Percentiles rank a stretch among this genome's conserved stretches.
Conservation (phyloP, 441 rosid genomes). For the Populus hybrid region DNA sequence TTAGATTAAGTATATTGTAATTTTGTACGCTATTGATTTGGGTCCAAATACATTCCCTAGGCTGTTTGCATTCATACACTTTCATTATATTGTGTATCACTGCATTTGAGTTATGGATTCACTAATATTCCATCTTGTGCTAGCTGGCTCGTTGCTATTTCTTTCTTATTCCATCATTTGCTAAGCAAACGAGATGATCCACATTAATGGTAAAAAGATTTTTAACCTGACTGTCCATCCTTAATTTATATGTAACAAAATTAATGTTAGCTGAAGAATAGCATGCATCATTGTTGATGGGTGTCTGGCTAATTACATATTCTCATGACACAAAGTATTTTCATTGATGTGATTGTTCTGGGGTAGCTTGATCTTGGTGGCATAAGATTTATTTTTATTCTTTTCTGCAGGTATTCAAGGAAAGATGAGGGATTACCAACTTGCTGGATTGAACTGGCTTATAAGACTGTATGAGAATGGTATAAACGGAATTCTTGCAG, state of each 20-base stretch:
- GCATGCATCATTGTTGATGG: not conserved
- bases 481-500: slow-evolving; percentile 97
- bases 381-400: slow-evolving; percentile 5
- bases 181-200: not conserved
- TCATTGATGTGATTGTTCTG: not conserved
- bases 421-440: slow-evolving; percentile 96
- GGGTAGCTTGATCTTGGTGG: not conserved
- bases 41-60: not conserved
- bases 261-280: not conserved
- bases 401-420: slow-evolving; percentile 81
- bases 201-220: not conserved
- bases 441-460: slow-evolving; percentile 98
- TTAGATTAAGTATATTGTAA: not conserved
- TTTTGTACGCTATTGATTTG: not conserved
- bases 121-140: not conserved
- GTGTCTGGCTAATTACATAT: not conserved
- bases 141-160: not conserved
- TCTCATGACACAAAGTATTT: not conserved
- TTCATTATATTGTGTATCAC: not conserved
- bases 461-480: slow-evolving; percentile 98
- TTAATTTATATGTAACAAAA: not conserved
- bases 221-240: not conserved
- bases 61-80: not conserved
- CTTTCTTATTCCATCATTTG: not conserved
- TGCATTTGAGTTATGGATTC: not conserved